Evolutionary conservation across 352 stramenopile genomes (phyloP).

Genomic region (Globisporangium spinosum): DNA sequence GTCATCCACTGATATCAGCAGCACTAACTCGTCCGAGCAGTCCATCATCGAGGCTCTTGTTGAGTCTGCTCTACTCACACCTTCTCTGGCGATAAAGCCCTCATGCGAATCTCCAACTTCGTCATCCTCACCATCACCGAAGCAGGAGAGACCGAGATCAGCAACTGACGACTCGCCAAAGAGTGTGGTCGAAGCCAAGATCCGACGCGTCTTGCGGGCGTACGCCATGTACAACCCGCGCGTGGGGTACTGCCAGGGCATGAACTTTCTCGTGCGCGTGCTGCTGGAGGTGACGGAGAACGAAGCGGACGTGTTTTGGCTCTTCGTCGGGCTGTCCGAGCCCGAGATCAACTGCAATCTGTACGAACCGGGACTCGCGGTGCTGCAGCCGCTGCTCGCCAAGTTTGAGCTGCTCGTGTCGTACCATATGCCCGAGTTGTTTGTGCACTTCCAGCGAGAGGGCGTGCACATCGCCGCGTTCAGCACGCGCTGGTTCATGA

Average conservation of each 20-base stretch:
- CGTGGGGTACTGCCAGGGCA: constrained; percentile 86
- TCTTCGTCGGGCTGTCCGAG: constrained; percentile 77
- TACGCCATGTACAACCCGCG: constrained; percentile 81
- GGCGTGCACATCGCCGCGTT: constrained; percentile 68
- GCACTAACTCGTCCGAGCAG: constrained; percentile 2
- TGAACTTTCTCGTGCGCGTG: constrained; percentile 80
- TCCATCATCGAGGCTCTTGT: constrained; percentile 13
- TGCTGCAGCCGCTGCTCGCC: constrained; percentile 58
- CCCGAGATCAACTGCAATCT: constrained; percentile 68
- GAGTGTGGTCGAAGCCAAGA: constrained; percentile 46
- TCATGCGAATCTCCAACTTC: background rate
- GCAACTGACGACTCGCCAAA: background rate
- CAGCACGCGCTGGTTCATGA: constrained; percentile 81
- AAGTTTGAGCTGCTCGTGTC: constrained; percentile 68
- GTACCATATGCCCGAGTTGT: constrained; percentile 62
- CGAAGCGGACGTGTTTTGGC: constrained; percentile 79
- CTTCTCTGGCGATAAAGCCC: background rate
- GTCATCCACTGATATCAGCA: background rate
- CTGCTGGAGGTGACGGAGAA: constrained; percentile 61
- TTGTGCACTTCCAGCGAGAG: constrained; percentile 52
- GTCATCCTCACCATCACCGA: background rate
- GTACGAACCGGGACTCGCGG: constrained; percentile 70
- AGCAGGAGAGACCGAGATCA: background rate
- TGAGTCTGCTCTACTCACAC: constrained; percentile 3
- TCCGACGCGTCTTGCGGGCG: constrained; percentile 71